Conservation (phyloP, 306 rosid genomes). For the Cucurbita ficifolia region DNA sequence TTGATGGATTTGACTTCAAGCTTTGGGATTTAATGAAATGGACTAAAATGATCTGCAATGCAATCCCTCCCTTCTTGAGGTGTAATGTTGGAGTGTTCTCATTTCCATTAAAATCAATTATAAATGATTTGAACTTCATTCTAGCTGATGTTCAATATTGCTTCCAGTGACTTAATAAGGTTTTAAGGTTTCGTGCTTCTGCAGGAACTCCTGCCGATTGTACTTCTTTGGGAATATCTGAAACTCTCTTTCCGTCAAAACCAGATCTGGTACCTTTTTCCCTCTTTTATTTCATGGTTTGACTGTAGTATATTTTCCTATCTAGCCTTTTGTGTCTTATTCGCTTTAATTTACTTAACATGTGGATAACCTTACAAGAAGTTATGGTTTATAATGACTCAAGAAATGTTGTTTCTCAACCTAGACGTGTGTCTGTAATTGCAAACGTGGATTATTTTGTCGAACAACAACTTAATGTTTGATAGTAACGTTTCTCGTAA, state of each 20-base stretch:
- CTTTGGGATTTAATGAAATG: neutral
- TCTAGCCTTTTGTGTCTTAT: neutral
- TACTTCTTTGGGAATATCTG: constrained; percentile 70
- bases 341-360: neutral
- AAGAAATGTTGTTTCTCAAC: neutral
- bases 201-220: constrained; percentile 95
- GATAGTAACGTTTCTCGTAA: neutral
- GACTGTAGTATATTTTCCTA: neutral
- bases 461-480: neutral
- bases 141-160: neutral
- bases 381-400: neutral
- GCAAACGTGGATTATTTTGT: neutral
- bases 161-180: neutral
- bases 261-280: constrained; percentile 49
- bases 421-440: neutral
- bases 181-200: constrained; percentile 6
- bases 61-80: neutral
- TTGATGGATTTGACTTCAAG: neutral
- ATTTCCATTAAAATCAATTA: neutral
- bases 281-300: neutral
- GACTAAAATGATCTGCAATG: neutral
- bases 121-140: neutral
- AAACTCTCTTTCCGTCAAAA: constrained; percentile 46
- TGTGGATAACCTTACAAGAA: neutral
- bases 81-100: neutral